phyloP scores from a whole-genome alignment of 768 basidiomycete genomes.

The Mycena filopes region DNA sequence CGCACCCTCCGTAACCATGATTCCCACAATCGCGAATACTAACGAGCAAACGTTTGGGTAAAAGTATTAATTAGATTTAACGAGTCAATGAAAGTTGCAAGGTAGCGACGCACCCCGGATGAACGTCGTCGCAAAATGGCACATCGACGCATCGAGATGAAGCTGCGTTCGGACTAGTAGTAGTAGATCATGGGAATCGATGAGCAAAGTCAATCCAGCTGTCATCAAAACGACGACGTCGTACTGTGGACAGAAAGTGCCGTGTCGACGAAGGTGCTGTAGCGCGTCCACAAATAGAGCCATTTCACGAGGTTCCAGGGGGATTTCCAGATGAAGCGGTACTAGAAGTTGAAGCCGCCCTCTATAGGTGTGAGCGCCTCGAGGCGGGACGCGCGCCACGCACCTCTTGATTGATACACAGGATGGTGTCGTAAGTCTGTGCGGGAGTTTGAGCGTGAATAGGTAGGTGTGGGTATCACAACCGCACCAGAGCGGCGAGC shows the following conservation, averaged over 20 bases:
- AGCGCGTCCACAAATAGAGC: constrained; percentile 12
- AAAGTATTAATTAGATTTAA: background rate
- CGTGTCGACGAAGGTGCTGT: constrained; percentile 21
- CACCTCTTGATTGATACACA: constrained; percentile 18
- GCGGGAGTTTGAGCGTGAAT: background rate
- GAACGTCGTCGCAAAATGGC: constrained; percentile 6
- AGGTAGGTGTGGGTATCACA: background rate
- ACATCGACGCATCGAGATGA: background rate
- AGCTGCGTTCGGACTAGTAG: constrained; percentile 6
- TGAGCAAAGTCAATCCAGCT: background rate
- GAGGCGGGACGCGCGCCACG: background rate
- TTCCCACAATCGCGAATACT: constrained; percentile 13
- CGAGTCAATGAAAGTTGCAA: background rate
- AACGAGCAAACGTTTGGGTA: background rate
- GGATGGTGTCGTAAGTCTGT: constrained; percentile 18
- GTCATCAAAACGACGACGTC: background rate
- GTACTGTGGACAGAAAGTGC: constrained; percentile 9
- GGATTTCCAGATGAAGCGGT: constrained; percentile 8
- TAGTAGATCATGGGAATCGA: no score
- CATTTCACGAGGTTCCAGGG: constrained; percentile 8
- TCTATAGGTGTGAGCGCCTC: background rate
- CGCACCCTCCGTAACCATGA: constrained; percentile 10
- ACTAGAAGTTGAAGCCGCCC: background rate
- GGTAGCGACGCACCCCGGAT: constrained; percentile 3
- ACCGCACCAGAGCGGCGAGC: background rate